phyloP scores from a whole-genome alignment of 441 rosid genomes.

The Flueggea neowawraea region DNA sequence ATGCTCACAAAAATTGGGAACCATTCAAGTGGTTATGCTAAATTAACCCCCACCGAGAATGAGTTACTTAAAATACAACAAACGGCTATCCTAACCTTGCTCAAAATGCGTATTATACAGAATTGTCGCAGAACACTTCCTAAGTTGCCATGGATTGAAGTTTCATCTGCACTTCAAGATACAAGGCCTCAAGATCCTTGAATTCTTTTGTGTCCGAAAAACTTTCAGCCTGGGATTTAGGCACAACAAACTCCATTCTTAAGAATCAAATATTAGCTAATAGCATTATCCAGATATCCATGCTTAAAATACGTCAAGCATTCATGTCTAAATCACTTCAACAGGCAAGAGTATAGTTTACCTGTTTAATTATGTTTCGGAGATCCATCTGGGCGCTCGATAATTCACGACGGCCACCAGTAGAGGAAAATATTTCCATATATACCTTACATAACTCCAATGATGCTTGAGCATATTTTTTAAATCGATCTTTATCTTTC shows the following conservation, averaged over 20 bases:
- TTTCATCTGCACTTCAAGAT: constrained; percentile 48
- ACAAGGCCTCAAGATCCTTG: constrained; percentile 63
- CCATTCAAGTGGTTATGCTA: not conserved
- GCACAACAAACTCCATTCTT: not conserved
- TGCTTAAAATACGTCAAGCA: not conserved
- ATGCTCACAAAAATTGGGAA: not conserved
- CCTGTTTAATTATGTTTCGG: constrained; percentile 73
- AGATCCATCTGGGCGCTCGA: constrained; percentile 85
- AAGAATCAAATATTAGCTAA: not conserved
- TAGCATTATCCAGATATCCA: not conserved
- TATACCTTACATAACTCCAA: constrained; percentile 81
- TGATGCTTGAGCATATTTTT: constrained; percentile 66
- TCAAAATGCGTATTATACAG: not conserved
- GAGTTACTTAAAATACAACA: not conserved
- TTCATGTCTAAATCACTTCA: not conserved
- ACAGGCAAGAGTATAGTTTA: constrained; percentile 15
- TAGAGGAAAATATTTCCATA: constrained; percentile 70
- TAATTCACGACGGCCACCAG: constrained; percentile 70
- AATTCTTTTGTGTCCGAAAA: constrained; percentile 69
- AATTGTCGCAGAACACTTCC: not conserved
- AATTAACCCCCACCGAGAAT: no score
- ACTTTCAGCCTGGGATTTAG: constrained; percentile 67
- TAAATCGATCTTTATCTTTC: constrained; percentile 81
- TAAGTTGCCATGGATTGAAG: constrained; percentile 20
- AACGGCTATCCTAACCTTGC: not conserved